Base-by-base conservation (phyloP, 306 rosid species). In the Cercis canadensis region DNA sequence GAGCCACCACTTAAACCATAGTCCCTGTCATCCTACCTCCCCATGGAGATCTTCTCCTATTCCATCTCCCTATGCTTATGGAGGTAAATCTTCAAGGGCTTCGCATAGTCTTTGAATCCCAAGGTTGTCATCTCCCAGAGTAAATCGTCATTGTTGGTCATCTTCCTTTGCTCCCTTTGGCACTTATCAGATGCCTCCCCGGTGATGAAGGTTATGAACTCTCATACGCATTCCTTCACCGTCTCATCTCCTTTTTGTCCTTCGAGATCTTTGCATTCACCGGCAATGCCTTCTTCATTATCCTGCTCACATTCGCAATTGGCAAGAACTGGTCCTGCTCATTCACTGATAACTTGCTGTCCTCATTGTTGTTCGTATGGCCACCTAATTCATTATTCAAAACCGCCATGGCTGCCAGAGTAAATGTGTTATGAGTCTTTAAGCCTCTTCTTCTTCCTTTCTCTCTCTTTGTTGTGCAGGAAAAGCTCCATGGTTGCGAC, bases 151-250 rank as follows among this genome's bases (percentile, higher is more conserved):
- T 89, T 89, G 81, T 87, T 84, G 87, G 84, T 84, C 14, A 89
- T 87, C 80, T 87, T 87, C 46, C 92, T 41, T 78, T 87, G 84
- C 84, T 87, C 92, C 32, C 84, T 71, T 69, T 87, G 92, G 61
- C 92, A 87, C 87, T 87, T 87, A 57, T 87, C 92, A 7, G 92
- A 87, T 15, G 92, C 92, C 74, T 87, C 92, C 17, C 92, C 89
- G 31, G 92, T 87, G 71, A 87, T 68, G 87, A 87, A 87, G 79
- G 89, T 84, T 45, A 87, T 87, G 78, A 87, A 87, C 83, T 87
- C 92, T 2, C 89, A 87, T 0, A 87, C 89, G 82, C 89, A 87
- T 80, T 87, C 92, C 49, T 87, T 87, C 21, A 87, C 92, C 2
- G 87, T n/a, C n/a, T n/a, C n/a, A n/a, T 87, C 69, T 87, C 92